Evolutionary conservation across 2,329 filamentous ascomycete species (phyloP), one percentile per base, ranked within the genome.

Genomic region (Aspergillus sp.): DNA sequence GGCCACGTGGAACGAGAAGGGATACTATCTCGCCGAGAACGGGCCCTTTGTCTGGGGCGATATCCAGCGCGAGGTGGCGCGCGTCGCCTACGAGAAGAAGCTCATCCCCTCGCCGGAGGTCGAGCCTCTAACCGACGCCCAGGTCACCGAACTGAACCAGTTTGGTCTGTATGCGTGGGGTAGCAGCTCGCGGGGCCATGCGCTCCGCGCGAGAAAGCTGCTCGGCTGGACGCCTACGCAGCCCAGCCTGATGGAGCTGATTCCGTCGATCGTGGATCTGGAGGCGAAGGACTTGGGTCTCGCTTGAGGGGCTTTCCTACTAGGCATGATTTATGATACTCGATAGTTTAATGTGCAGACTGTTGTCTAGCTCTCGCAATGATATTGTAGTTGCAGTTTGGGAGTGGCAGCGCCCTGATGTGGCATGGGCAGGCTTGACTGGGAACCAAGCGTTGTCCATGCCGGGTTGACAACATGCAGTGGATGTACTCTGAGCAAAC

Each of bases 11-110:
- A 68, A 67, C 19, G 63, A 70, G 19, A 70, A 77, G 64, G 76
- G 78, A 1, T 80, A 81, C 56, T 80, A 80, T 54, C 74, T 81
- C 40, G 73, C 76, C 1, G 67, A 76, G 53, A 75, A 73, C 54
- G 72, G 72, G 0, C 54, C 68, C 19, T 74, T 73, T 54, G 64
- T 69, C 19, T 75, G 71, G 71, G 72, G 72, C 4, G 69, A 73
- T 54, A 65, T 75, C 36, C 61, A 71, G 54, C 64, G 68, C 11
- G 63, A 62, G 2, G 59, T 75, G 32, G 70, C 71, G 1, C 53
- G 70, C 55, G 58, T 82, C 60, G 83, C 82, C 0, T 72, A 76
- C 43, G 76, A 81, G 56, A 76, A 82, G 61, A 81, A 81, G 0
- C 73, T 81, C n/a, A 73, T 85, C 45, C 57, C 71, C 1, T 67